These are phyloP conservation scores for Takashimella tepidaria DNA, from an alignment of 1,284 basidiomycete species.

Conservation along the genomic window DNA sequence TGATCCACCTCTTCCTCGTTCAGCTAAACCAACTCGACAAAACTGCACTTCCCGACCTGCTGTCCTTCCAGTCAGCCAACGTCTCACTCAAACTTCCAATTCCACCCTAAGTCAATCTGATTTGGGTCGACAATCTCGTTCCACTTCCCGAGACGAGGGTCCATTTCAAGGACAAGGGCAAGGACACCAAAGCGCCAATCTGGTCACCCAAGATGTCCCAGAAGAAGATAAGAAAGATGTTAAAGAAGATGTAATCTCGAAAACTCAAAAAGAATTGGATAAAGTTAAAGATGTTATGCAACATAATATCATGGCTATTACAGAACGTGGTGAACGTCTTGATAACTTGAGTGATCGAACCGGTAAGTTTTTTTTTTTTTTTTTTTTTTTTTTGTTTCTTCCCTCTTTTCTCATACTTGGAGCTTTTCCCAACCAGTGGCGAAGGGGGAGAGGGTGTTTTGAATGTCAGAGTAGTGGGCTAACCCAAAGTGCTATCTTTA, in stretches of 20 bases:
- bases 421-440: too few relatives aligned
- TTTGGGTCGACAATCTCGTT: not conserved
- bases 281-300: conserved; percentile 15
- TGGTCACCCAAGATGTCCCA: too few relatives aligned
- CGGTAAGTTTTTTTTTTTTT: conserved; percentile 21
- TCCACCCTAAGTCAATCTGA: not conserved
- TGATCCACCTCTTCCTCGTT: not conserved
- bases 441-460: too few relatives aligned
- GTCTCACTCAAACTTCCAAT: too few relatives aligned
- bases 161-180: not conserved
- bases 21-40: not conserved
- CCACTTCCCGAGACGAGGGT: not conserved
- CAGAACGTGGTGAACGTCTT: conserved; percentile 23
- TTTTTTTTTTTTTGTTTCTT: too few relatives aligned
- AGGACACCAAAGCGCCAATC: too few relatives aligned
- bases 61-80: not conserved
- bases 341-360: conserved; percentile 23
- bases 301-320: conserved; percentile 21
- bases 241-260: conserved; percentile 5
- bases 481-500: not conserved
- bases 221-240: not conserved
- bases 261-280: conserved; percentile 17
- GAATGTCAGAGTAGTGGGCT: too few relatives aligned
- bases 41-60: too few relatives aligned
- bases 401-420: too few relatives aligned